Base-by-base conservation (phyloP, 129 eudicot species). In the Flaveria trinervia region DNA sequence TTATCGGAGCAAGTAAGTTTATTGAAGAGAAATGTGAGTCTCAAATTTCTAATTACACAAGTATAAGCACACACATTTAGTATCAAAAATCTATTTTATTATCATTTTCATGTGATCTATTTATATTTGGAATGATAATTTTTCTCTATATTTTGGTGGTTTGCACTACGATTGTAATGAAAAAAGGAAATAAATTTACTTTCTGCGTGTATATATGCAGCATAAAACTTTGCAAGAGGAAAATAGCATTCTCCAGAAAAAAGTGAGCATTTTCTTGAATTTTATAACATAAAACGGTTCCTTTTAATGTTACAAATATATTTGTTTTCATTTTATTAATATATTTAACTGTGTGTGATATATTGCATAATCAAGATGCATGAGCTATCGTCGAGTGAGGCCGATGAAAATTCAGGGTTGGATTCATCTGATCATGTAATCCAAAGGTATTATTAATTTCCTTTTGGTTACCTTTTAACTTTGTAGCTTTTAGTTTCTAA, bases 1-100 rank as follows among this genome's bases (percentile, higher is more conserved):
- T 39, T 87, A n/a, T 81, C 89, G 23, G 96, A 89, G 76, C 89
- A 87, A n/a, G 68, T 79, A 70, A 79, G 84, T 77, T 50, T 66
- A 76, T 49, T 89, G 71, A 89, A 89, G 92, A 81, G 79, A 86
- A 85, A 83, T 86, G 96, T 89, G 84, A 80, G 87, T 80, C 83
- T 73, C 74, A 33, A 57, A 25, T 56, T 77, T 52, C 14, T 41
- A 41, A 68, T 16, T 18, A 74, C 16, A 49, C 25, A 4, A 3
- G 1, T 14, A 49, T 16, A 45, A 10, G 3, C 8, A 45, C 14
- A 51, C 14, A 14, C 20, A 52, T 51, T 10, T 61, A n/a, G 54
- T 76, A 18, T 68, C 56, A 52, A 7, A 65, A 43, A 43, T 28
- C 39, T 11, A 12, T 30, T 10, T 44, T 55, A 43, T 26, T 16